Percentiles rank a stretch among this genome's conserved stretches.
phyloP scores from a whole-genome alignment of 1,284 basidiomycete genomes.

The Termitomyces sp. region DNA sequence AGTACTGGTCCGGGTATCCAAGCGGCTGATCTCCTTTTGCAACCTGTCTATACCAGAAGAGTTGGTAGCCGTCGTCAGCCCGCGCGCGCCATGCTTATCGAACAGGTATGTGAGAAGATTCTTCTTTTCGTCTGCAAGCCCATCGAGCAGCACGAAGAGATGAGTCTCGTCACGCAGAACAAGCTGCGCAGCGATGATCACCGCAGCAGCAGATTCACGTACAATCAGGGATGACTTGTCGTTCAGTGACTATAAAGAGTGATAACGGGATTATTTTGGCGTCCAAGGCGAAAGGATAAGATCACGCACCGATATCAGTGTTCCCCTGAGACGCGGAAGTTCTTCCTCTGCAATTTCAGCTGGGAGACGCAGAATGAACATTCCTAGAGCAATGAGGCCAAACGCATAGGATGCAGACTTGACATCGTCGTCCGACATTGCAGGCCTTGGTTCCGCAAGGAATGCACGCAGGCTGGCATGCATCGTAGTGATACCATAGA shows the following conservation, averaged over 20 bases:
- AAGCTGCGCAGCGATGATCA: slow-evolving; percentile 76
- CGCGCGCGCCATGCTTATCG: slow-evolving; percentile 73
- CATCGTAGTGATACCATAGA: slow-evolving; percentile 78
- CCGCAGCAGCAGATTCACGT: slow-evolving; percentile 73
- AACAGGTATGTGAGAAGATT: slow-evolving; percentile 81
- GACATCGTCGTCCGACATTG: slow-evolving; percentile 39
- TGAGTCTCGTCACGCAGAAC: slow-evolving; percentile 77
- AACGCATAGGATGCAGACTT: slow-evolving; percentile 71
- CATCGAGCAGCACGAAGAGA: slow-evolving; percentile 72
- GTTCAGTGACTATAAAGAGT: slow-evolving; percentile 54
- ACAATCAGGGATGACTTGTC: slow-evolving; percentile 68
- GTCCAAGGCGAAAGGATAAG: not conserved
- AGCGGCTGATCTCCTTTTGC: slow-evolving; percentile 69
- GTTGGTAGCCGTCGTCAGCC: slow-evolving; percentile 28
- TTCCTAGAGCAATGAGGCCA: slow-evolving; percentile 74
- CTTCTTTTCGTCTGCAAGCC: slow-evolving; percentile 79
- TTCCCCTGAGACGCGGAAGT: slow-evolving; percentile 64
- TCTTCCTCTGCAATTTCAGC: slow-evolving; percentile 82
- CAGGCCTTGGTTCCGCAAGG: slow-evolving; percentile 44
- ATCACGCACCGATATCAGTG: slow-evolving; percentile 59
- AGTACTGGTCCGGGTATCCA: slow-evolving; percentile 71
- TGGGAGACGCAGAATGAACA: slow-evolving; percentile 73
- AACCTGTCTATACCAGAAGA: slow-evolving; percentile 55
- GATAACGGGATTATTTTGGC: not conserved
- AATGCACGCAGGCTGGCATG: slow-evolving; percentile 66